phyloP scores from a whole-genome alignment of 2,329 filamentous ascomycete genomes.

The Penicillium sp. region DNA sequence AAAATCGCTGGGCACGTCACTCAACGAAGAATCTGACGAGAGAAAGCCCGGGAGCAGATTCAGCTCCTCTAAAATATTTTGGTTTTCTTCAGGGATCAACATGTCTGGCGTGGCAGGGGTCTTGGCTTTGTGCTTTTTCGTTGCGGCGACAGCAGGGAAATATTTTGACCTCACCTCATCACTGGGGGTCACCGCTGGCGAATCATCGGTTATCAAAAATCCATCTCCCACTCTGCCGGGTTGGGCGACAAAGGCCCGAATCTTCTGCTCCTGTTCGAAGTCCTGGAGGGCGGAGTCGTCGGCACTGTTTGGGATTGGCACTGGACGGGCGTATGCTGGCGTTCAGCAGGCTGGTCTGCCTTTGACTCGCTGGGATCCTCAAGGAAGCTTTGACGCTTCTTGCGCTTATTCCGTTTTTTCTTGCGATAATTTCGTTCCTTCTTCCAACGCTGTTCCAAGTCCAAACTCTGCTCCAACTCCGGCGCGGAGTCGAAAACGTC shows the following conservation, averaged over 20 bases:
- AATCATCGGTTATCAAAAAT: conserved; percentile 42
- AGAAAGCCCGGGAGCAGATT: conserved; percentile 19
- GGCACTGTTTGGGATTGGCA: neutral
- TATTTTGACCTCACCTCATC: conserved; percentile 41
- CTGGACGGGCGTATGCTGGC: neutral
- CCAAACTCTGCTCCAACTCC: too few species aligned
- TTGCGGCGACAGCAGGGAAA: conserved; percentile 16
- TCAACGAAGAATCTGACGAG: conserved; percentile 34
- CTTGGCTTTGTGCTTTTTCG: neutral
- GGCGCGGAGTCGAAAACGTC: neutral
- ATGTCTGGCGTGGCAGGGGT: neutral
- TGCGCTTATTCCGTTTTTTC: neutral
- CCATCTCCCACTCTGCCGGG: conserved; percentile 21
- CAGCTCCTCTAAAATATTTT: conserved; percentile 11
- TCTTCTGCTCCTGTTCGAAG: neutral
- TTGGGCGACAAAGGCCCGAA: conserved; percentile 12
- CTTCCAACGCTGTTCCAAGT: neutral
- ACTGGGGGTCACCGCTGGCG: conserved; percentile 32
- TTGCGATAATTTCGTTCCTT: neutral
- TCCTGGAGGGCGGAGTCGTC: neutral
- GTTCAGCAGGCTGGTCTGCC: neutral
- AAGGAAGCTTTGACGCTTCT: neutral
- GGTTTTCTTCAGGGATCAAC: conserved; percentile 14
- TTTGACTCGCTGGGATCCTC: neutral
- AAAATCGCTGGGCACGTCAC: conserved; percentile 34